Conservation (phyloP, 768 basidiomycete genomes). For the Macrocybe gigantea region DNA sequence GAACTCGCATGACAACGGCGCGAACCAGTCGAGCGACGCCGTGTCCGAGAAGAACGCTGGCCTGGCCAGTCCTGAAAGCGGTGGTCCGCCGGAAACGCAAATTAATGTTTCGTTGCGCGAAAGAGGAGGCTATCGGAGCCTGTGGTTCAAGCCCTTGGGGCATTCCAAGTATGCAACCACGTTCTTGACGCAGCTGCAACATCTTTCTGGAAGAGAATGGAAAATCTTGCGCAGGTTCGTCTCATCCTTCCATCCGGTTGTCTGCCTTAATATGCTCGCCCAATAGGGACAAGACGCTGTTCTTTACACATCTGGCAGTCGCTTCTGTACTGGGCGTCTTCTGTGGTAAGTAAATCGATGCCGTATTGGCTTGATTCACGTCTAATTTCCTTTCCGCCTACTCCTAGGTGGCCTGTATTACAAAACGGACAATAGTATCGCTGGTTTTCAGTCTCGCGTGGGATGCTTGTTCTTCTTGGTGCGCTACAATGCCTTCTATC, state of each 20-base stretch:
- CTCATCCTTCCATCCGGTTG: slow-evolving; percentile 4
- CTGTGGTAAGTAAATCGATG: slow-evolving; percentile 47
- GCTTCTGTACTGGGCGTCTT: slow-evolving; percentile 78
- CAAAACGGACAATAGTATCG: slow-evolving; percentile 72
- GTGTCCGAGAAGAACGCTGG: slow-evolving; percentile 8
- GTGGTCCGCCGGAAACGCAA: slow-evolving; percentile 5
- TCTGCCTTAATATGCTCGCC: background rate
- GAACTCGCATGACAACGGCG: background rate
- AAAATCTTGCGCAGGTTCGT: slow-evolving; percentile 63
- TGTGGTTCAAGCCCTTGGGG: too few species aligned
- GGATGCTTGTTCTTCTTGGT: slow-evolving; percentile 94
- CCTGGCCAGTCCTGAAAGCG: slow-evolving; percentile 3
- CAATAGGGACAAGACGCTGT: slow-evolving; percentile 73
- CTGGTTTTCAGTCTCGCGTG: slow-evolving; percentile 92
- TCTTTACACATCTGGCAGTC: slow-evolving; percentile 71
- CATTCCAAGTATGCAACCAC: slow-evolving; percentile 54
- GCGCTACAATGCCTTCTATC: slow-evolving; percentile 11
- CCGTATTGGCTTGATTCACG: background rate
- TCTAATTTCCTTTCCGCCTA: background rate
- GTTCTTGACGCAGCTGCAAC: slow-evolving; percentile 85
- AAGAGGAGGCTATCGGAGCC: too few species aligned
- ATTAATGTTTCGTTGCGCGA: background rate
- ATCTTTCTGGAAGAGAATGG: slow-evolving; percentile 80
- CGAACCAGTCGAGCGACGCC: too few species aligned
- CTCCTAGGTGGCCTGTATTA: slow-evolving; percentile 76